Evolutionary conservation across 2,329 filamentous ascomycete species (phyloP), one percentile per base, ranked within the genome.

Genomic region (Endothia cerciana): DNA sequence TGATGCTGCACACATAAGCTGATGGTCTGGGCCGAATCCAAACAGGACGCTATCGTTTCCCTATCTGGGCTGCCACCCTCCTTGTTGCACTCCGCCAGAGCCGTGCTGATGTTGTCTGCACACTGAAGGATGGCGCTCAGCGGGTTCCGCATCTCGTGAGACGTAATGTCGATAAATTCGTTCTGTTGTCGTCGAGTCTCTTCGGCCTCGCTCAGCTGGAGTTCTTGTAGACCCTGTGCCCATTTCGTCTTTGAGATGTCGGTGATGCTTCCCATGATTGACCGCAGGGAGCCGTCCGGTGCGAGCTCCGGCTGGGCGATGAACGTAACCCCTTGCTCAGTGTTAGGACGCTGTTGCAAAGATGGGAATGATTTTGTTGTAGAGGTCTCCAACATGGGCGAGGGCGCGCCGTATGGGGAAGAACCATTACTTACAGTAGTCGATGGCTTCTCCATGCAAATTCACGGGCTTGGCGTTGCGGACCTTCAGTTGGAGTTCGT

Each of bases 11-110:
- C 83, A 69, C 85, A 87, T 6, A 86, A 73, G 15, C 79, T 80
- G 67, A 87, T 87, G 0, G 83, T 87, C 61, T 86, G 82, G 1
- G 84, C 84, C 2, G 85, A 82, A 67, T 87, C 84, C 43, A 86
- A 76, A 56, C 79, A 84, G 67, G 79, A 81, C 1, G 77, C 76
- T 3, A 87, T 69, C 19, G 82, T 72, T 3, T 79, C 77, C 3
- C 58, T 38, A 2, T 74, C 66, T 0, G 70, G 68, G 0, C 57
- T 28, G 17, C 36, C 68, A 22, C 74, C 72, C 7, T 76, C 74
- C 6, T 69, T 60, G 8, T 69, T 67, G 19, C 71, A 69, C 2
- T 69, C 64, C 5, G 62, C 64, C n/a, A 76, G 65, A 0, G 71
- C 70, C 0, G 69, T 71, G 11, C 71, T 57, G 30, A 87, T 86